Conservation (phyloP, 2,329 filamentous ascomycete genomes). For the Emergomyces pasteurianus region DNA sequence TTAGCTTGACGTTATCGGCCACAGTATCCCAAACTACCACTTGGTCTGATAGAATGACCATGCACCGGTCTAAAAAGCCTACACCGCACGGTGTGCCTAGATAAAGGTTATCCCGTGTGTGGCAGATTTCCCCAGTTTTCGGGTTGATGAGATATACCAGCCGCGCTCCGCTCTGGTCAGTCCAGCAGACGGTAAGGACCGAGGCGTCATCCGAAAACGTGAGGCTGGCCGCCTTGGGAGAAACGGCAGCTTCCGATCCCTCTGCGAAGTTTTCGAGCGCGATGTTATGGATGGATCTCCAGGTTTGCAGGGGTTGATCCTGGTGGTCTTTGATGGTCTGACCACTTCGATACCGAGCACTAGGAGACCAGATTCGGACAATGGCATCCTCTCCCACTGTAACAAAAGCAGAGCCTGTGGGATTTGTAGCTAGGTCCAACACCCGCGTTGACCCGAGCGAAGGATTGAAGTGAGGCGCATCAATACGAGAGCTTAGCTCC, state of each 20-base stretch:
- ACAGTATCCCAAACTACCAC: slow-evolving; percentile 78
- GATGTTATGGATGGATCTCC: slow-evolving; percentile 54
- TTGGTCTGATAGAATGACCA: slow-evolving; percentile 63
- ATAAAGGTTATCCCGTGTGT: slow-evolving; percentile 57
- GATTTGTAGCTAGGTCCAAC: slow-evolving; percentile 61
- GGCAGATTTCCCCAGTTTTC: slow-evolving; percentile 52
- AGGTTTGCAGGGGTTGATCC: slow-evolving; percentile 54
- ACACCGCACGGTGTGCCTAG: slow-evolving; percentile 54
- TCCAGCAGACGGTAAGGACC: slow-evolving; percentile 53
- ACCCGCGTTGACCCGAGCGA: slow-evolving; percentile 45
- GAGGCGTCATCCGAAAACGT: slow-evolving; percentile 78
- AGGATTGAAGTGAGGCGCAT: slow-evolving; percentile 59
- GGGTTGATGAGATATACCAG: slow-evolving; percentile 68
- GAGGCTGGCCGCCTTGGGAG: slow-evolving; percentile 48
- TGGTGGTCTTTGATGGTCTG: slow-evolving; percentile 33
- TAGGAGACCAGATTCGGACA: slow-evolving; percentile 72
- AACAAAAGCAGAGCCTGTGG: slow-evolving; percentile 59
- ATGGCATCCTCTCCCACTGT: slow-evolving; percentile 72
- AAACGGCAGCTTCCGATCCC: slow-evolving; percentile 23
- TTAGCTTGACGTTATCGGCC: slow-evolving; percentile 59
- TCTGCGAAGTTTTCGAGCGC: slow-evolving; percentile 29
- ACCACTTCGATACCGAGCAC: slow-evolving; percentile 55
- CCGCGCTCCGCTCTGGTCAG: slow-evolving; percentile 38
- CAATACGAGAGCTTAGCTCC: slow-evolving; percentile 70
- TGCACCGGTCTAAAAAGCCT: slow-evolving; percentile 57